Evolutionary conservation across 2,329 filamentous ascomycete genomes (phyloP).

Genomic region (Fusarium penzigii): DNA sequence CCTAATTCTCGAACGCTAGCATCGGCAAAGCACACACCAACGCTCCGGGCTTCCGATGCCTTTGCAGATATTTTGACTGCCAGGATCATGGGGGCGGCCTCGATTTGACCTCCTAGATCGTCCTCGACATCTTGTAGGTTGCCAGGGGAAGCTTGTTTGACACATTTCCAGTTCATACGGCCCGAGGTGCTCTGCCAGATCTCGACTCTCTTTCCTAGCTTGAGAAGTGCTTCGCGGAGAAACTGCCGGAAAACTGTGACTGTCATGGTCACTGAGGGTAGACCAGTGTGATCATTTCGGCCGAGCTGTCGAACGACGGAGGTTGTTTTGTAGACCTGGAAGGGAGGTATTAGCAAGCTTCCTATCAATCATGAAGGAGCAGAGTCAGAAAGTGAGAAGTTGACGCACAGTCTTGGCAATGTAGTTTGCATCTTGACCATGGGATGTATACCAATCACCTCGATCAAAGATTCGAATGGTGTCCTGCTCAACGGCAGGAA

Average conservation of each 20-base stretch:
- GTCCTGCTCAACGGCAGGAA: conserved; percentile 69
- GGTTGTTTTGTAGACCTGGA: conserved; percentile 91
- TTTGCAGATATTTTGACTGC: conserved; percentile 93
- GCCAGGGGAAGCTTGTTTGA: conserved; percentile 90
- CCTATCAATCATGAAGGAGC: not conserved
- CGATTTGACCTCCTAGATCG: conserved; percentile 82
- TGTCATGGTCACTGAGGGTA: conserved; percentile 94
- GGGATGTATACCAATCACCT: conserved; percentile 94
- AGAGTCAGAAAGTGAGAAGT: too few species aligned
- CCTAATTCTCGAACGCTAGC: conserved; percentile 94
- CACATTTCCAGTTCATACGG: conserved; percentile 88
- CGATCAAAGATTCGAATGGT: conserved; percentile 92
- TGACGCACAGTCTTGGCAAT: conserved; percentile 69
- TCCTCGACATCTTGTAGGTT: conserved; percentile 98
- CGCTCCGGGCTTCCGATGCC: conserved; percentile 77
- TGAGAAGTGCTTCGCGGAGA: conserved; percentile 89
- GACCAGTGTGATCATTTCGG: conserved; percentile 76
- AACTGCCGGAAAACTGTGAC: conserved; percentile 95
- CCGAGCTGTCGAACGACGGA: conserved; percentile 92
- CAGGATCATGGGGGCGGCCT: conserved; percentile 90
- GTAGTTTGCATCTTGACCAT: conserved; percentile 80
- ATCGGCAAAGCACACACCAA: conserved; percentile 97
- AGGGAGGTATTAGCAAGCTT: not conserved
- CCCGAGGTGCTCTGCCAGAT: conserved; percentile 78
- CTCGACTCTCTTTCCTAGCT: conserved; percentile 86